These are phyloP conservation scores for Boletellus deceptivus DNA, from an alignment of 1,284 basidiomycete species.

Conservation along the genomic window DNA sequence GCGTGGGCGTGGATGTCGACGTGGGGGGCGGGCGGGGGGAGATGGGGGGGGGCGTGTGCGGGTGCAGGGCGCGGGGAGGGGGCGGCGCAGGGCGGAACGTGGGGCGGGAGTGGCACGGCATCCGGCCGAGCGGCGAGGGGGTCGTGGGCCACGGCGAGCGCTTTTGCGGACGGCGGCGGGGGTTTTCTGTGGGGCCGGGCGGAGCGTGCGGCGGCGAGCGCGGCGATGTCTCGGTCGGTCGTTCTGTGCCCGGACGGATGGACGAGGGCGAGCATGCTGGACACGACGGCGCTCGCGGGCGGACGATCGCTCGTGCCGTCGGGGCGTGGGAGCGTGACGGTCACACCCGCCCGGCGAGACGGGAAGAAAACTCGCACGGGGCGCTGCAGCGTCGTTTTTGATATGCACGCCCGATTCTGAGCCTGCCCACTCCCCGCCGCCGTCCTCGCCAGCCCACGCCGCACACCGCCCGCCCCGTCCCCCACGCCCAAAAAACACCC, in stretches of 20 bases:
- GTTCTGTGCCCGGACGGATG: conserved; percentile 34
- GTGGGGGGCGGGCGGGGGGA: too few relatives aligned
- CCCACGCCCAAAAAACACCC: neutral
- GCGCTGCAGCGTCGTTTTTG: conserved; percentile 31
- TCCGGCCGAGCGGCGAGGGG: conserved; percentile 11
- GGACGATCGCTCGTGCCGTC: conserved; percentile 9
- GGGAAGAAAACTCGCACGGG: conserved; percentile 29
- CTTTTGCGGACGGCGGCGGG: conserved; percentile 13
- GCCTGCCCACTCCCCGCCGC: conserved; percentile 12
- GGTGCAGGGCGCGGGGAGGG: conserved; percentile 5
- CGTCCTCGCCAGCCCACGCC: neutral
- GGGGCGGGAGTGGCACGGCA: conserved; percentile 14
- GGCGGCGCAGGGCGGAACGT: conserved; percentile 3
- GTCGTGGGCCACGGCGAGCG: conserved; percentile 24
- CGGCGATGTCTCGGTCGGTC: conserved; percentile 19
- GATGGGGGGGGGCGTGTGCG: too few relatives aligned
- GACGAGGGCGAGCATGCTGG: conserved; percentile 42
- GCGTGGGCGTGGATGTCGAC: too few relatives aligned
- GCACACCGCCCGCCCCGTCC: neutral
- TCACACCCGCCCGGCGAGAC: conserved; percentile 14
- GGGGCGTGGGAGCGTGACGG: conserved; percentile 25
- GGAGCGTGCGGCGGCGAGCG: conserved; percentile 21
- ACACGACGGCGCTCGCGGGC: conserved; percentile 9
- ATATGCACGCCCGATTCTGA: conserved; percentile 33
- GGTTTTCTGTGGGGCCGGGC: conserved; percentile 25